Evolutionary conservation across 2,329 filamentous ascomycete genomes (phyloP).

Genomic region (Colletotrichum sp.): DNA sequence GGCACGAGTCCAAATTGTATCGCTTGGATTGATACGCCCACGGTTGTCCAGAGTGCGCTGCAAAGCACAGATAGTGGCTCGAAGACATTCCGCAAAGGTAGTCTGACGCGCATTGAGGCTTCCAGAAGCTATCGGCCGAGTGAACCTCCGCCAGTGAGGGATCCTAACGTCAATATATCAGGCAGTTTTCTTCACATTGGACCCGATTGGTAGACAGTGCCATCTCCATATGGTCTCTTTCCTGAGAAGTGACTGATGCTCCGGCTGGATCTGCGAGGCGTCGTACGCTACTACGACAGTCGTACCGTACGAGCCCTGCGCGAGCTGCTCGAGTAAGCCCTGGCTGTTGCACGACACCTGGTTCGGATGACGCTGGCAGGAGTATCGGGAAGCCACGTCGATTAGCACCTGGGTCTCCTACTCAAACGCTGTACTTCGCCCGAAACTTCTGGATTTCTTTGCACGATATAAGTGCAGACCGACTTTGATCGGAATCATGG

Average conservation of each 20-base stretch:
- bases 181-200: background rate
- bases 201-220: background rate
- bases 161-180: background rate
- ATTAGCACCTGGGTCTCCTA: background rate
- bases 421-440: background rate
- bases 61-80: background rate
- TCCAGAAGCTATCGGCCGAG: background rate
- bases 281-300: background rate
- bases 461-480: background rate
- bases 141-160: background rate
- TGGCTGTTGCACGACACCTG: background rate
- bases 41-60: background rate
- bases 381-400: background rate
- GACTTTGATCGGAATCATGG: background rate
- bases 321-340: background rate
- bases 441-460: background rate
- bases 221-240: background rate
- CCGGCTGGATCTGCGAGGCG: background rate
- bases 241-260: background rate
- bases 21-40: background rate
- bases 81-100: background rate
- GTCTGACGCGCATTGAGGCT: background rate
- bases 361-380: background rate
- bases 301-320: background rate
- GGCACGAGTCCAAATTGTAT: background rate